phyloP scores from a whole-genome alignment of 1,139 yeast species.

The Pichia sp. region DNA sequence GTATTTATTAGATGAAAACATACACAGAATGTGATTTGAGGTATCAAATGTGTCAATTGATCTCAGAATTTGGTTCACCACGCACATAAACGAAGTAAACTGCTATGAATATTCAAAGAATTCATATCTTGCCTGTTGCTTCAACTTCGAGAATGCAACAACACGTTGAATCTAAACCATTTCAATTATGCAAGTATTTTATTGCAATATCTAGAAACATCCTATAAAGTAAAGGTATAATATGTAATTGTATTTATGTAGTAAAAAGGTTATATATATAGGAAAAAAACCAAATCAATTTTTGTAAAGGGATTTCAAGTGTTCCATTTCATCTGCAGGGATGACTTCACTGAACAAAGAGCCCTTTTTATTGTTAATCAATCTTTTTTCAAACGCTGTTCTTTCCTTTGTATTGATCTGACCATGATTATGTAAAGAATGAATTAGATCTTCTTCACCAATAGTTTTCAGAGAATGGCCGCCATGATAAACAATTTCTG shows the following conservation, averaged over 20 bases:
- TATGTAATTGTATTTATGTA: too few relatives aligned
- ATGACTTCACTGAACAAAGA: constrained; percentile 45
- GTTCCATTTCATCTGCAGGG: constrained; percentile 35
- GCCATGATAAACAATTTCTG: constrained; percentile 43
- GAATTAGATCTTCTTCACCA: constrained; percentile 63
- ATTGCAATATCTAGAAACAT: neutral
- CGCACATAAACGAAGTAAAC: too few relatives aligned
- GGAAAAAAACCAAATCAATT: neutral
- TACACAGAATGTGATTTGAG: too few relatives aligned
- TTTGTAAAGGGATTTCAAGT: constrained; percentile 33
- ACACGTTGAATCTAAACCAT: too few relatives aligned
- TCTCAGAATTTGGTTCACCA: too few relatives aligned
- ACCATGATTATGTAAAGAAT: constrained; percentile 41
- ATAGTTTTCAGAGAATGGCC: constrained; percentile 14
- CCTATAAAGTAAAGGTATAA: too few relatives aligned
- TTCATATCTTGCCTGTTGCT: too few relatives aligned
- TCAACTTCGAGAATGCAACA: too few relatives aligned
- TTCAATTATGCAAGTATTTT: neutral
- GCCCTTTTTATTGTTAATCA: constrained; percentile 30
- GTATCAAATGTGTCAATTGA: too few relatives aligned
- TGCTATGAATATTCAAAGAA: too few relatives aligned
- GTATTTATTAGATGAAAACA: too few relatives aligned
- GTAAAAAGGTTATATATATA: neutral
- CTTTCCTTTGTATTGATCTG: constrained; percentile 31
- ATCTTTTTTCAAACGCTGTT: constrained; percentile 33